Conservation (phyloP, 2,329 filamentous ascomycete species). For the Ascochyta pisi region DNA sequence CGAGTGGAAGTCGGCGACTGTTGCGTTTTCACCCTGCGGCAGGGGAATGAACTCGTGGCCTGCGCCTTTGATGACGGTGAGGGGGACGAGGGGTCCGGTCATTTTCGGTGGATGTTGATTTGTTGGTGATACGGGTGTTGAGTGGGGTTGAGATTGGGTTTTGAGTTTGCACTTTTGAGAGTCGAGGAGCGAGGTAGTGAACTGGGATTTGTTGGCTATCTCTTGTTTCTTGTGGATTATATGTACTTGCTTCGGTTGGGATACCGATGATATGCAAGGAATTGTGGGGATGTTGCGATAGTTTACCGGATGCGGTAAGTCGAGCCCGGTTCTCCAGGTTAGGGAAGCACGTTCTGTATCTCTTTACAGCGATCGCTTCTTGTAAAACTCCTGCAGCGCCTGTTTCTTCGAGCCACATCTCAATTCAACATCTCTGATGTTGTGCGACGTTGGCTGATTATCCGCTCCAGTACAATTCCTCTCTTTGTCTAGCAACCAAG, state of each 20-base stretch:
- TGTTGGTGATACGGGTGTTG: too few species aligned
- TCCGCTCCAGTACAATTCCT: neutral
- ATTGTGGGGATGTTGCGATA: slow-evolving; percentile 7
- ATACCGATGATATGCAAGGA: neutral
- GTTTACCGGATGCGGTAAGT: slow-evolving; percentile 22
- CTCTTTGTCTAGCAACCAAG: neutral
- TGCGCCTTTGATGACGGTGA: slow-evolving; percentile 32
- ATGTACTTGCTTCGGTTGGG: neutral
- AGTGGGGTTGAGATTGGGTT: too few species aligned
- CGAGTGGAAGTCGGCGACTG: slow-evolving; percentile 31
- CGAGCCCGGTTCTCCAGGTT: slow-evolving; percentile 21
- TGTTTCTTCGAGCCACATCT: neutral
- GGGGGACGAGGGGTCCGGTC: slow-evolving; percentile 24
- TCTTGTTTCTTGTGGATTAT: neutral
- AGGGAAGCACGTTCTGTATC: slow-evolving; percentile 3
- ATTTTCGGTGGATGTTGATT: neutral
- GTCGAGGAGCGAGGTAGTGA: too few species aligned
- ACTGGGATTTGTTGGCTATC: too few species aligned
- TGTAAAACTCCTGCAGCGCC: neutral
- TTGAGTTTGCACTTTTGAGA: too few species aligned
- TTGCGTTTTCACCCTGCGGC: slow-evolving; percentile 25
- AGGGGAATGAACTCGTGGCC: slow-evolving; percentile 28
- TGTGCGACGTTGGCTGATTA: neutral
- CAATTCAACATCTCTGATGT: neutral
- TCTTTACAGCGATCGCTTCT: neutral